phyloP scores from a whole-genome alignment of 768 basidiomycete genomes.

The Xerocomus brunneocitrinus region DNA sequence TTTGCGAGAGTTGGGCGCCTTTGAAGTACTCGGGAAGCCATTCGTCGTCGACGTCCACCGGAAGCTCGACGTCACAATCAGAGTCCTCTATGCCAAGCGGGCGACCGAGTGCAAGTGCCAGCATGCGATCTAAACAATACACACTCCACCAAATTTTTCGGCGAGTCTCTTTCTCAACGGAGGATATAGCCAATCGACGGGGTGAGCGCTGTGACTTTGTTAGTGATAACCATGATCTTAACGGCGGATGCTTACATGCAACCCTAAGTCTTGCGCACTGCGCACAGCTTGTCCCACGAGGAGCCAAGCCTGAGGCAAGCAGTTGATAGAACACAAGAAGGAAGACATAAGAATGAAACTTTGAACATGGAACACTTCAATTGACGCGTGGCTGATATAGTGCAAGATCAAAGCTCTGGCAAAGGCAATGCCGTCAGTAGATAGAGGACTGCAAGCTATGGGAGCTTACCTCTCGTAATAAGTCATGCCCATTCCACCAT shows the following conservation, averaged over 20 bases:
- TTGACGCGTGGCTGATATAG: constrained; percentile 86
- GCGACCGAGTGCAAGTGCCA: constrained; percentile 83
- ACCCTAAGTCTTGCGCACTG: constrained; percentile 84
- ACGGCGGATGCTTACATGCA: constrained; percentile 64
- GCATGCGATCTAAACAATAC: constrained; percentile 87
- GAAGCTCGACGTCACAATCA: constrained; percentile 87
- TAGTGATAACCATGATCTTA: constrained; percentile 9
- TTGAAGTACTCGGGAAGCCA: constrained; percentile 65
- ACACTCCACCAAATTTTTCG: constrained; percentile 94
- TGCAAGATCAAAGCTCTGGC: constrained; percentile 81
- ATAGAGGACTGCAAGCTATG: background rate
- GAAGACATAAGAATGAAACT: constrained; percentile 86
- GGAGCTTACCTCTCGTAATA: constrained; percentile 76
- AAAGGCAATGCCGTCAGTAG: constrained; percentile 1
- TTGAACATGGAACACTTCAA: constrained; percentile 83
- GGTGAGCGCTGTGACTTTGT: constrained; percentile 64
- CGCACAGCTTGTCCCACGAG: constrained; percentile 88
- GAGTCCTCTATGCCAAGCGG: constrained; percentile 86
- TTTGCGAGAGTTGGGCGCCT: constrained; percentile 53
- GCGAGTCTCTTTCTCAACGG: constrained; percentile 84
- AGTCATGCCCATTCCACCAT: constrained; percentile 85
- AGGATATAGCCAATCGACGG: constrained; percentile 59
- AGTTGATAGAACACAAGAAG: constrained; percentile 89
- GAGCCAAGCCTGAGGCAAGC: constrained; percentile 92
- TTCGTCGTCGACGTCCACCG: constrained; percentile 81